These are phyloP conservation scores for Penicillium sp. DNA, from an alignment of 2,329 filamentous ascomycete genomes.

Conservation along the genomic window DNA sequence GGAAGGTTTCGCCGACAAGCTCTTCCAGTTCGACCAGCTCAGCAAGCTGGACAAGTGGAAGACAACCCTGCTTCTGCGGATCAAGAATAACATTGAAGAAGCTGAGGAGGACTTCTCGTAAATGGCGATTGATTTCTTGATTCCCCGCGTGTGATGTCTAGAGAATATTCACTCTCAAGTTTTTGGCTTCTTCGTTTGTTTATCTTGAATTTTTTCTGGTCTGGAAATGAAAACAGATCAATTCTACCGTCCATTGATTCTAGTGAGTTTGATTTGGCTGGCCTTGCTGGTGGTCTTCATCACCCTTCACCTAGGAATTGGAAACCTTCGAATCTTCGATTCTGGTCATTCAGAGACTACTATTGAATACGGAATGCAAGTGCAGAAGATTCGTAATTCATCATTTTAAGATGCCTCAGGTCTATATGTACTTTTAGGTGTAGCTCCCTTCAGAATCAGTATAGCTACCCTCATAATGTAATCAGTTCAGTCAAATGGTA, in stretches of 20 bases:
- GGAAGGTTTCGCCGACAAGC: constrained; percentile 78
- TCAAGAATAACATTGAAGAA: constrained; percentile 81
- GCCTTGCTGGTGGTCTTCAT: neutral
- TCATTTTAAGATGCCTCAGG: constrained; percentile 23
- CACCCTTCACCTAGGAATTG: neutral
- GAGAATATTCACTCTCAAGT: constrained; percentile 11
- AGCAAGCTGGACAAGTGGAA: constrained; percentile 97
- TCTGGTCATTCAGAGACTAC: neutral
- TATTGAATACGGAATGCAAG: neutral
- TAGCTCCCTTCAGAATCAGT: constrained; percentile 3
- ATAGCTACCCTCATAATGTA: constrained; percentile 10
- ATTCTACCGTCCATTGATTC: neutral
- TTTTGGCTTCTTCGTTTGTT: constrained; percentile 8
- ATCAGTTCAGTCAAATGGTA: constrained; percentile 27
- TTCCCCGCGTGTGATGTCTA: constrained; percentile 20
- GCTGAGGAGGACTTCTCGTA: constrained; percentile 67
- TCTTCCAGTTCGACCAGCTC: constrained; percentile 87
- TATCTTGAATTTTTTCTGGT: constrained; percentile 1
- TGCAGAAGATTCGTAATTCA: constrained; percentile 28
- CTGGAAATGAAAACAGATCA: constrained; percentile 5
- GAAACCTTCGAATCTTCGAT: neutral
- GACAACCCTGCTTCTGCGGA: constrained; percentile 74
- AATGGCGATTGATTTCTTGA: constrained; percentile 20
- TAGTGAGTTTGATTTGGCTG: neutral
- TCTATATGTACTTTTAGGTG: constrained; percentile 29